These are phyloP conservation scores for Podospora appendiculata DNA, from an alignment of 495 filamentous ascomycete genomes.

Conservation along the genomic window DNA sequence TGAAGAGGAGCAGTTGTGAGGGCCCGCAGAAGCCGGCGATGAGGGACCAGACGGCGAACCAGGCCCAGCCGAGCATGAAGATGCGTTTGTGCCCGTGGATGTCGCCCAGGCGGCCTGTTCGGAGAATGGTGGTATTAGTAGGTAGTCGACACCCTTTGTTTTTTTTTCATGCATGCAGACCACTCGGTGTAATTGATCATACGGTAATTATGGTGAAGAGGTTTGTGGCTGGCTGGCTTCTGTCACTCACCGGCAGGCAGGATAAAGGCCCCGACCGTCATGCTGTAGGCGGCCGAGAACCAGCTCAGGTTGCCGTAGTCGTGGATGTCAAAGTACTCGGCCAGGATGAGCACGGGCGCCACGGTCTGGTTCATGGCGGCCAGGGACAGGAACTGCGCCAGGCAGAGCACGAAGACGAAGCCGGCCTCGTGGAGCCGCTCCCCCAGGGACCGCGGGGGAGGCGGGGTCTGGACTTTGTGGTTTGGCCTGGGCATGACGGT, in stretches of 20 bases:
- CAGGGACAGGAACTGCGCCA: slow-evolving; percentile 15
- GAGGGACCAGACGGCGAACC: slow-evolving; percentile 54
- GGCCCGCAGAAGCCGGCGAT: slow-evolving; percentile 43
- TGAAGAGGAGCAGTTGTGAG: slow-evolving; percentile 41
- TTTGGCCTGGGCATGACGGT: background rate
- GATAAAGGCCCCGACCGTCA: slow-evolving; percentile 59
- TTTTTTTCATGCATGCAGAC: background rate
- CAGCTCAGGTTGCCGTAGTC: slow-evolving; percentile 39
- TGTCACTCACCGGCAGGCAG: slow-evolving; percentile 33
- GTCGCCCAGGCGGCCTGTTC: slow-evolving; percentile 52
- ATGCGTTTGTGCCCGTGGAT: slow-evolving; percentile 55
- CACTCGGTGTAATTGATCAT: too few relatives aligned
- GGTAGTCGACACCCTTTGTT: background rate
- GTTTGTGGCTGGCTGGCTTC: too few relatives aligned
- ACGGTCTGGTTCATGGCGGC: slow-evolving; percentile 17
- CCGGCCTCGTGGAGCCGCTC: slow-evolving; percentile 2
- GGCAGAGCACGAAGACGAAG: slow-evolving; percentile 12
- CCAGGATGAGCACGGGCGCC: slow-evolving; percentile 26
- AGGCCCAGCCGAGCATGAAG: slow-evolving; percentile 53
- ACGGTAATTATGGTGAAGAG: too few relatives aligned
- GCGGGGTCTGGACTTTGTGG: background rate
- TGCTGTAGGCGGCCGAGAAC: slow-evolving; percentile 41
- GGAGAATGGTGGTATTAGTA: background rate
- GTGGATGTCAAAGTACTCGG: slow-evolving; percentile 30
- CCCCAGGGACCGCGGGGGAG: background rate